Conservation (phyloP, 2,329 filamentous ascomycete species). For the Leptographium galeiforme region DNA sequence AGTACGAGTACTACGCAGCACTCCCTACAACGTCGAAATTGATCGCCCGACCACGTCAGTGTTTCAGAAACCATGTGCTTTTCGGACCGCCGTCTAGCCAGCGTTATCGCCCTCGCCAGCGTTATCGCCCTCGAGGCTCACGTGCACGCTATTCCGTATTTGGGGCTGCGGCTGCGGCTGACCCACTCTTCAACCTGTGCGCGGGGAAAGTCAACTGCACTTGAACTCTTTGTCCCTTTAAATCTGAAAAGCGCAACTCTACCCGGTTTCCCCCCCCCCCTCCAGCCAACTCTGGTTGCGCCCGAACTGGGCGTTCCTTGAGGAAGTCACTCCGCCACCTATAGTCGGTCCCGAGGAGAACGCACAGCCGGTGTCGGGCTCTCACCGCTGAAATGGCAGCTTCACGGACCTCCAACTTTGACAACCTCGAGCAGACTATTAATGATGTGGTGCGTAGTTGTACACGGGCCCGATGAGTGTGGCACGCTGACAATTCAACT, state of each 20-base stretch:
- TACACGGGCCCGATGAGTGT: not conserved
- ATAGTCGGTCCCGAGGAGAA: no score
- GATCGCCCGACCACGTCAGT: no score
- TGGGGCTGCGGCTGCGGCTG: not conserved
- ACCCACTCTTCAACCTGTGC: not conserved
- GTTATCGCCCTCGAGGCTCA: not conserved
- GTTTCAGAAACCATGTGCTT: no score
- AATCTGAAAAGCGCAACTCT: no score
- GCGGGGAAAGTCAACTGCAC: not conserved
- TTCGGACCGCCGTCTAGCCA: no score
- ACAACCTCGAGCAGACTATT: slow-evolving; percentile 37
- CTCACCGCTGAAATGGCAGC: slow-evolving; percentile 17
- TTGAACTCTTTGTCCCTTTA: no score
- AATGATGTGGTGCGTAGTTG: slow-evolving; percentile 37
- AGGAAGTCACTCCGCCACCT: no score
- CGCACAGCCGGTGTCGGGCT: not conserved
- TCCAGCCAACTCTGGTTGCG: no score
- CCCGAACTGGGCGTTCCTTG: no score
- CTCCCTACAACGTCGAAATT: no score
- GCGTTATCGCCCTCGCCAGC: not conserved
- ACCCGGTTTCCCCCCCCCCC: no score
- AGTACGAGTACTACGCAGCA: no score
- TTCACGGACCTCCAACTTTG: slow-evolving; percentile 25
- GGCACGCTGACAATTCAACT: not conserved
- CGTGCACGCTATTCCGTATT: not conserved